Evolutionary conservation across 192 early-diverging fungal genomes (phyloP), one percentile per base, ranked within the genome.

Genomic region (Linnemannia schmuckeri): DNA sequence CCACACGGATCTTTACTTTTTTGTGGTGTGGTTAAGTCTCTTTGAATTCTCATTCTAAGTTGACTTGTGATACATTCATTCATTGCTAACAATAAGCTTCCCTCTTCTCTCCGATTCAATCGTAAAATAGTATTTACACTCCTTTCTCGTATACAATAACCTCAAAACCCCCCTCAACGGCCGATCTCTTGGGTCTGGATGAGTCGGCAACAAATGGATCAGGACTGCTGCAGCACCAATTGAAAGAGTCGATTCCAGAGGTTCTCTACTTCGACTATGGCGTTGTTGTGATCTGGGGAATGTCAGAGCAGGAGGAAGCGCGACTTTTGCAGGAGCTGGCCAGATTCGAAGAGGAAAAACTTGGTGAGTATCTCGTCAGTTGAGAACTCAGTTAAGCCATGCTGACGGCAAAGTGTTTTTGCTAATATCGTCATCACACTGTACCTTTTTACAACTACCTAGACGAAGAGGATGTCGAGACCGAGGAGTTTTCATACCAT

Each of bases 201-300:
- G 89, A 88, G 24, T 1, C 72, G 1, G 75, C 52, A 22, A 77
- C 77, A 9, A 81, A 87, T 27, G 75, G 76, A 74, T 70, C 74
- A 22, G 75, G 75, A 24, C 84, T 74, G 20, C 46, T 74, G 22
- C 75, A 79, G 24, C 74, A 84, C 38, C 82, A 63, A 27, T 22
- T 76, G 24, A 82, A 75, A 30, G 81, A 88, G 46, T 63, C 71
- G 2, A 82, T 86, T 8, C 90, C 92, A 44, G 97, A 98, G 87
- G 88, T 96, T 66, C 94, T 98, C 81, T 93, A 95, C 72, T 98
- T 99, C 88, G 97, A 97, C 82, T 98, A 98, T 85, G 97, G 97
- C 47, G 97, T 98, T 10, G 93, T 97, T 20, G 98, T 99, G 0
- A 95, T 99, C 81, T 99, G 98, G 98, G 97, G 97, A 44, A 96